Conservation (phyloP, 2,329 filamentous ascomycete species). For the Verticillium zaregamsianum region DNA sequence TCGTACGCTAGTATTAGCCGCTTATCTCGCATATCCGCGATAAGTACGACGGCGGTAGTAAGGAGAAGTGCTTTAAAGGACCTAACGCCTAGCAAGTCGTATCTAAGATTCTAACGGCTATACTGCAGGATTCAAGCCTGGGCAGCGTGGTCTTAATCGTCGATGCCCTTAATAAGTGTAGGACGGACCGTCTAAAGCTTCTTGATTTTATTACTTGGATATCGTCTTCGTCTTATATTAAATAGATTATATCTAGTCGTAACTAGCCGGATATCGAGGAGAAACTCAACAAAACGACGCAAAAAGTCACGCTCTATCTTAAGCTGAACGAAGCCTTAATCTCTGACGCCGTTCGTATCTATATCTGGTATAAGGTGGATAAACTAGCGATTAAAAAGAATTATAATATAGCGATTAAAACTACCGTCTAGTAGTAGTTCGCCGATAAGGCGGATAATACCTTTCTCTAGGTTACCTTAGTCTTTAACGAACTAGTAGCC, state of each 20-base stretch:
- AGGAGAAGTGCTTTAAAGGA: too few species aligned
- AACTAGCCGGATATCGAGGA: constrained; percentile 30
- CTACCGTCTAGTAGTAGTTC: constrained; percentile 9
- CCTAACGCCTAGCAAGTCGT: too few species aligned
- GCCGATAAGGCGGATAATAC: constrained; percentile 19
- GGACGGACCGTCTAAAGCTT: too few species aligned
- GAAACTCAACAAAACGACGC: constrained; percentile 11
- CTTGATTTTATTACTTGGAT: too few species aligned
- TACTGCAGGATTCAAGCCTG: too few species aligned
- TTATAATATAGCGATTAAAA: constrained; percentile 1
- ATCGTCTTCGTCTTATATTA: constrained; percentile 20
- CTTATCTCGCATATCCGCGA: too few species aligned
- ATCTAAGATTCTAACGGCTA: too few species aligned
- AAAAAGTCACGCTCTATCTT: constrained; percentile 23
- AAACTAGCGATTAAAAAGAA: too few species aligned
- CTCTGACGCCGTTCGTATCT: constrained; percentile 28
- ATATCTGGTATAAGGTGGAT: constrained; percentile 30
- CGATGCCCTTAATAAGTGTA: too few species aligned
- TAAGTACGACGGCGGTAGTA: too few species aligned
- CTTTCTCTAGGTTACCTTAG: constrained; percentile 16
- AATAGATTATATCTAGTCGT: constrained; percentile 39
- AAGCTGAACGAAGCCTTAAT: constrained; percentile 31
- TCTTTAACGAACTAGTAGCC: constrained; percentile 15
- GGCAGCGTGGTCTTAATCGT: too few species aligned
- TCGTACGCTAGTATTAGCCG: too few species aligned